Evolutionary conservation across 202 grass and related monocot genomes (phyloP), one percentile per base, ranked within the genome.

Genomic region (Schoenoplectus triqueter): DNA sequence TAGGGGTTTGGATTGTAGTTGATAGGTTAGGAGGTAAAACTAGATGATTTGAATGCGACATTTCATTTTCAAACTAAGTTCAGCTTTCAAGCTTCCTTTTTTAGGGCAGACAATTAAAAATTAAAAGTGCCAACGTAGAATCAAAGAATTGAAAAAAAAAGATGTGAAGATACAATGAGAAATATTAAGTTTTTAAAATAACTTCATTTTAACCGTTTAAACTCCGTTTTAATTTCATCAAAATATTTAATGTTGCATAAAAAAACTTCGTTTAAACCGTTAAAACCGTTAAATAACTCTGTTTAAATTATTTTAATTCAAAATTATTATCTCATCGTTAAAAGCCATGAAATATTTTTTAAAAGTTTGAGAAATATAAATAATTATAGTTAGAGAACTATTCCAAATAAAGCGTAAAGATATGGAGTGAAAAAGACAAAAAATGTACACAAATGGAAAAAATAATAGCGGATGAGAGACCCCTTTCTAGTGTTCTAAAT

Each of bases 1-100:
- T 3, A 19, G 63, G 73, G 13, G 20, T 18, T 83, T 70, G 48
- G n/a, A 52, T 83, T 83, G 81, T 69, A 15, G 85, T 63, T 5
- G 80, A 66, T 10, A 44, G 11, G 41, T 20, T 15, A 7, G 86
- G 72, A 69, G 80, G 10, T 73, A 59, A 60, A 17, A 77, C 11
- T 57, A 67, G 86, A 64, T 21, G 39, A 55, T 10, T 21, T 10
- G 50, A 7, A n/a, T n/a, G n/a, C 14, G 49, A 64, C 80, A 82
- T 82, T 82, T 67, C 5, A 69, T 17, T 69, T 83, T 3, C 5
- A 55, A 78, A 56, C 1, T 20, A 42, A 54, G 10, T 55, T 78
- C 41, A 78, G 10, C 73, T 22, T 55, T 59, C 14, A 78, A 61
- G 54, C 13, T 45, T 78, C 17, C 51, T 11, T 61, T 78, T 42